Evolutionary conservation across 1,284 basidiomycete genomes (phyloP).

Genomic region (Anthracocystis setariae): DNA sequence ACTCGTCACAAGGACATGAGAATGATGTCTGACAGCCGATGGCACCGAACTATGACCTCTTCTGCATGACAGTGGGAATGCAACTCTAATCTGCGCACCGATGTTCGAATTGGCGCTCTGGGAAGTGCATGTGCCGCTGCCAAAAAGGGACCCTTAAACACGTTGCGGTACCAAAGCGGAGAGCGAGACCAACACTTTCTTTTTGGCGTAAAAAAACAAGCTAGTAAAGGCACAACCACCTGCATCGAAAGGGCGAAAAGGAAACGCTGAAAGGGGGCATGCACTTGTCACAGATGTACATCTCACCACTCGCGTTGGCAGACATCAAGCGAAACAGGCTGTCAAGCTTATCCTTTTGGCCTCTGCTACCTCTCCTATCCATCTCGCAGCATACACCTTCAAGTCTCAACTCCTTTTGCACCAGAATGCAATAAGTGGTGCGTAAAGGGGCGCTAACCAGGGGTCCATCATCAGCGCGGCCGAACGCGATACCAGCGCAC

Average conservation of each 20-base stretch:
- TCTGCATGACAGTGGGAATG: background rate
- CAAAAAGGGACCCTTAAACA: too few relatives aligned
- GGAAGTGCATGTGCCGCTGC: too few relatives aligned
- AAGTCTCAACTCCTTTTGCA: background rate
- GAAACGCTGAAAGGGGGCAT: too few relatives aligned
- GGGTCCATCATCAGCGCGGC: too few relatives aligned
- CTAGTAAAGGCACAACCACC: background rate
- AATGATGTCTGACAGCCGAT: too few relatives aligned
- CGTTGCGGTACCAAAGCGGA: background rate
- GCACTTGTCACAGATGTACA: too few relatives aligned
- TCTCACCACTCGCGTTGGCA: background rate
- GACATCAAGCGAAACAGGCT: background rate
- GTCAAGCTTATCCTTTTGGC: background rate
- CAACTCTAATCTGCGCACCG: background rate
- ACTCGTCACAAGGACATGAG: too few relatives aligned
- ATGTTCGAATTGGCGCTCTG: too few relatives aligned
- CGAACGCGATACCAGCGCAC: background rate
- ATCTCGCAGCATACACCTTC: background rate
- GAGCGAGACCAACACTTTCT: background rate
- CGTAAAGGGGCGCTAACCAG: background rate
- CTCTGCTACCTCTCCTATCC: too few relatives aligned
- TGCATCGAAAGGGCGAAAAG: too few relatives aligned
- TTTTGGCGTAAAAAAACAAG: background rate
- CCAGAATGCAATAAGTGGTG: constrained; percentile 4
- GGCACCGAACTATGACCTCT: background rate